phyloP scores from a whole-genome alignment of 352 stramenopile genomes.

The Pythium plurisporium region DNA sequence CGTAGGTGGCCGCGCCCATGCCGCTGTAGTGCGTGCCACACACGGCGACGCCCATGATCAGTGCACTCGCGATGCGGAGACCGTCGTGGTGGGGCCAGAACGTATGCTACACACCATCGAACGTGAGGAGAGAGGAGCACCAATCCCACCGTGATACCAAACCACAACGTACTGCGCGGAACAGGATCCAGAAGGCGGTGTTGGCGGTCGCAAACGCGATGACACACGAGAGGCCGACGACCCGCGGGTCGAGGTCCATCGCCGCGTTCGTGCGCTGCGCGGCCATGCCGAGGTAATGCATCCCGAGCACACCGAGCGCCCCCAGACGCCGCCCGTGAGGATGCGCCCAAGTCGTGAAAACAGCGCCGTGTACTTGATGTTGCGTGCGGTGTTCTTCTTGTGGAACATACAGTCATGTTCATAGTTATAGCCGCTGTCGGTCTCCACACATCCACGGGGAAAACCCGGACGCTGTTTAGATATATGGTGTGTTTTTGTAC shows the following conservation, averaged over 20 bases:
- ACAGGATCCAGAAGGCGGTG: constrained; percentile 68
- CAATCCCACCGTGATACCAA: background rate
- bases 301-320: constrained; percentile 59
- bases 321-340: constrained; percentile 37
- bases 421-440: too few relatives aligned
- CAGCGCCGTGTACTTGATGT: constrained; percentile 46
- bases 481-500: too few relatives aligned
- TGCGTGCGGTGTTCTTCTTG: too few relatives aligned
- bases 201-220: constrained; percentile 58
- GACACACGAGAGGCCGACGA: constrained; percentile 44
- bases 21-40: constrained; percentile 64
- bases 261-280: constrained; percentile 46
- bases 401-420: too few relatives aligned
- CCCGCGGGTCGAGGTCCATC: constrained; percentile 31
- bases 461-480: too few relatives aligned
- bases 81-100: constrained; percentile 53
- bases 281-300: constrained; percentile 72
- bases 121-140: background rate
- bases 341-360: constrained; percentile 59
- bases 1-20: constrained; percentile 54
- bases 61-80: constrained; percentile 47
- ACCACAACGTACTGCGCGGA: constrained; percentile 41
- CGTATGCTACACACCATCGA: constrained; percentile 32
- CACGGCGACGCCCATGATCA: constrained; percentile 68
- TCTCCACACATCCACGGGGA: too few relatives aligned